Conservation (phyloP, 371 early-diverging fungal genomes). For the Mucor lusitanicus region DNA sequence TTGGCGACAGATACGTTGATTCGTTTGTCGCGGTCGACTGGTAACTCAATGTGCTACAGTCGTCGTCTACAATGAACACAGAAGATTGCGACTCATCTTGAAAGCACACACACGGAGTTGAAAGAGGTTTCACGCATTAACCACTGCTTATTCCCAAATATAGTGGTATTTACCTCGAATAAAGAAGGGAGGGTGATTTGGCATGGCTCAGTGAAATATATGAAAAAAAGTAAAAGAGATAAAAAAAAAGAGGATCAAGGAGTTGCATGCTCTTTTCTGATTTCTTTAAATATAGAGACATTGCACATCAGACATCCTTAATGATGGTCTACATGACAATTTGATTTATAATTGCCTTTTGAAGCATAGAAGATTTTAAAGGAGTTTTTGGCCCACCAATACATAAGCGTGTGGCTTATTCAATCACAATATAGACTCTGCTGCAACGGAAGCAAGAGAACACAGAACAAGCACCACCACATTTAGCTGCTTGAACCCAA, state of each 20-base stretch:
- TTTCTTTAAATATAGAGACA: not conserved
- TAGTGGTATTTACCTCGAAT: conserved; percentile 9
- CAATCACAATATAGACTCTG: not conserved
- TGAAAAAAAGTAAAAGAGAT: not conserved
- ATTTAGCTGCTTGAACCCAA: not conserved
- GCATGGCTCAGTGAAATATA: not conserved
- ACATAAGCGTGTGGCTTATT: conserved; percentile 1
- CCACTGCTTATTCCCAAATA: not conserved
- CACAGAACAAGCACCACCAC: not conserved
- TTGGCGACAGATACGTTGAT: conserved; percentile 5
- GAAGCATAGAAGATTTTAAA: not conserved
- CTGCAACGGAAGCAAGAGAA: not conserved
- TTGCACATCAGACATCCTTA: not conserved
- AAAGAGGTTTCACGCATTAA: conserved; percentile 1
- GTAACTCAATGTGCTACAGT: conserved; percentile 15
- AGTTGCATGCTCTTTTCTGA: not conserved
- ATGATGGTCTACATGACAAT: not conserved
- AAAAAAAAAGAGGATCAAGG: not conserved
- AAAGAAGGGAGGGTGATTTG: conserved; percentile 9
- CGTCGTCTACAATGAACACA: conserved; percentile 12
- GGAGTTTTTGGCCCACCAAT: not conserved
- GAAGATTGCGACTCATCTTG: conserved; percentile 3
- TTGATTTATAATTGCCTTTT: not conserved
- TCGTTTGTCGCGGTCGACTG: conserved; percentile 7
- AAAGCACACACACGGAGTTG: not conserved